These are phyloP conservation scores for Phytopythium delawarense DNA, from an alignment of 352 stramenopile species.

Conservation along the genomic window DNA sequence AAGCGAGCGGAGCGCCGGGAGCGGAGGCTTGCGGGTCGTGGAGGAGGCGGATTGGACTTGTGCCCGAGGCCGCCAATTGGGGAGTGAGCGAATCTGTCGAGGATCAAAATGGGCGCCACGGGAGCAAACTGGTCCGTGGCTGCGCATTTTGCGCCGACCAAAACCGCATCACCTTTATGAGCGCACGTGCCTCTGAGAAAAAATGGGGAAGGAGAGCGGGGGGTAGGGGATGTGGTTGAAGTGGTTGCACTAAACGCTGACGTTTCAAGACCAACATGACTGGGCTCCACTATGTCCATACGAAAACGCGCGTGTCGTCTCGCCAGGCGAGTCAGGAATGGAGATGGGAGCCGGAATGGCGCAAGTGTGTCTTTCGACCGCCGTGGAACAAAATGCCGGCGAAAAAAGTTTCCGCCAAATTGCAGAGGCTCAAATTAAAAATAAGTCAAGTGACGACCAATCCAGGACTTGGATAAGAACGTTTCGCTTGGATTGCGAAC, in stretches of 20 bases:
- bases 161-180: neutral
- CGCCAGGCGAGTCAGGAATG: no score
- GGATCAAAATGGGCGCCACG: neutral
- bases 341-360: no score
- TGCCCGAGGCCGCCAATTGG: constrained; percentile 19
- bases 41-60: constrained; percentile 9
- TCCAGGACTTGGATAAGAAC: no score
- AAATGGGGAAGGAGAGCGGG: neutral
- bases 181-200: constrained; percentile 3
- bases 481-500: no score
- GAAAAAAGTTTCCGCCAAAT: no score
- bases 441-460: no score
- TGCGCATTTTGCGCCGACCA: neutral
- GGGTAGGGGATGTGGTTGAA: neutral
- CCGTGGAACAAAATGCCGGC: no score
- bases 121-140: neutral
- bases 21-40: neutral
- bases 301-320: no score
- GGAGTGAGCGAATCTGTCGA: constrained; percentile 13
- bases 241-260: neutral
- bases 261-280: neutral
- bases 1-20: neutral
- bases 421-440: no score
- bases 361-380: no score
- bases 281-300: neutral